phyloP scores from a whole-genome alignment of 108 stramenopile genomes.

The Phaeodactylum tricornutum region DNA sequence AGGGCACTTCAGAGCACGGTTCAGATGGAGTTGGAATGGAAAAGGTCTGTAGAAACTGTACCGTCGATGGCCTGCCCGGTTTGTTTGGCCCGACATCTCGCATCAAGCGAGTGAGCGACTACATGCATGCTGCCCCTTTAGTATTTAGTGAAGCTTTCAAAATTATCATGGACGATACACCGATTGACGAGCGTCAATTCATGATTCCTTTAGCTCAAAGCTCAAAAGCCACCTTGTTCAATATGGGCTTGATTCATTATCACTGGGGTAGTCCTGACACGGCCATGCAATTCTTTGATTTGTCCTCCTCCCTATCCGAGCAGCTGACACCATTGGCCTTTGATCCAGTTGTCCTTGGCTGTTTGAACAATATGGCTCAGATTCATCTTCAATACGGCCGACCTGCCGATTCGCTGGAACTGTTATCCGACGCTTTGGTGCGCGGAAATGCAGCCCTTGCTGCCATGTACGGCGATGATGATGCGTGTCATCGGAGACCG shows the following conservation, averaged over 20 bases:
- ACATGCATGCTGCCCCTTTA: not conserved
- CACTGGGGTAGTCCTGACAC: constrained; percentile 10
- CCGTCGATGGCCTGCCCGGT: constrained; percentile 3
- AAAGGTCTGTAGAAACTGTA: too few relatives aligned
- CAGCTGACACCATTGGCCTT: constrained; percentile 3
- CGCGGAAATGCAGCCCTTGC: constrained; percentile 7
- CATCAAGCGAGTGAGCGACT: not conserved
- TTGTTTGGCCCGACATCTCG: not conserved
- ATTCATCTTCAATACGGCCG: constrained; percentile 4
- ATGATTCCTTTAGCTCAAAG: constrained; percentile 6
- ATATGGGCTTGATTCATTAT: constrained; percentile 15
- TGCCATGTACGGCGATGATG: constrained; percentile 1
- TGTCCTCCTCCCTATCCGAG: constrained; percentile 5
- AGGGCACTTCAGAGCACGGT: not conserved
- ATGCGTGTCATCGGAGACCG: not conserved
- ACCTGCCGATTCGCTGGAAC: constrained; percentile 5
- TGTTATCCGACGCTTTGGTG: constrained; percentile 6
- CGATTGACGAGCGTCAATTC: constrained; percentile 3
- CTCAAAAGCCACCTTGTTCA: constrained; percentile 11
- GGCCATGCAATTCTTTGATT: constrained; percentile 13
- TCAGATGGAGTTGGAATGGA: too few relatives aligned
- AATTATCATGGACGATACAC: not conserved
- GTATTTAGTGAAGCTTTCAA: constrained; percentile 6
- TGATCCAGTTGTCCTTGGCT: constrained; percentile 9
- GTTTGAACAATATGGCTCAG: constrained; percentile 10